These are phyloP conservation scores for Colletotrichum gloeosporioides DNA, from an alignment of 2,329 filamentous ascomycete genomes.

Conservation along the genomic window DNA sequence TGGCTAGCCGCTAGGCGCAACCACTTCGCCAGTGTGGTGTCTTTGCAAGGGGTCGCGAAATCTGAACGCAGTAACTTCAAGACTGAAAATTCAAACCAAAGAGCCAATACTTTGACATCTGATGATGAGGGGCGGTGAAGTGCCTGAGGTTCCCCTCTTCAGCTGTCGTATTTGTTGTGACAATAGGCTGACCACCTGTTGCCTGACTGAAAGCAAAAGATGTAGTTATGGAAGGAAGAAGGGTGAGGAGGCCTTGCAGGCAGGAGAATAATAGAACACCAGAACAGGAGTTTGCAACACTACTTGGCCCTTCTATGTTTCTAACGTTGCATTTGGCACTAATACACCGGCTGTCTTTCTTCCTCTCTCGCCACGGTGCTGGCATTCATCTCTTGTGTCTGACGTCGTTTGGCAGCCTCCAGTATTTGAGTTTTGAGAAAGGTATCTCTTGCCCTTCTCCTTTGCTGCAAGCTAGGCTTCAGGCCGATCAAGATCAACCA, in stretches of 20 bases:
- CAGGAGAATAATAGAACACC: neutral
- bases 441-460: neutral
- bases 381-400: neutral
- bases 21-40: neutral
- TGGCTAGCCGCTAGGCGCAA: neutral
- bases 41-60: neutral
- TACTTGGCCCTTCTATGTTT: neutral
- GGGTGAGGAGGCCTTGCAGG: neutral
- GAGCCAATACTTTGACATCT: neutral
- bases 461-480: neutral
- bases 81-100: neutral
- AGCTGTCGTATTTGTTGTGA: neutral
- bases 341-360: neutral
- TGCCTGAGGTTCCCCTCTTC: neutral
- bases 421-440: neutral
- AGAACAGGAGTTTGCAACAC: neutral
- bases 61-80: neutral
- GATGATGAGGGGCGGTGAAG: neutral
- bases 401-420: neutral
- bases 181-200: neutral
- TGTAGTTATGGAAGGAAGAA: neutral
- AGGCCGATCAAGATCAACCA: too few species aligned
- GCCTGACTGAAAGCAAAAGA: neutral
- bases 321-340: neutral
- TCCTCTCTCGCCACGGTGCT: conserved; percentile 2